phyloP scores from a whole-genome alignment of 768 basidiomycete genomes.

The Lactifluus echinatus region DNA sequence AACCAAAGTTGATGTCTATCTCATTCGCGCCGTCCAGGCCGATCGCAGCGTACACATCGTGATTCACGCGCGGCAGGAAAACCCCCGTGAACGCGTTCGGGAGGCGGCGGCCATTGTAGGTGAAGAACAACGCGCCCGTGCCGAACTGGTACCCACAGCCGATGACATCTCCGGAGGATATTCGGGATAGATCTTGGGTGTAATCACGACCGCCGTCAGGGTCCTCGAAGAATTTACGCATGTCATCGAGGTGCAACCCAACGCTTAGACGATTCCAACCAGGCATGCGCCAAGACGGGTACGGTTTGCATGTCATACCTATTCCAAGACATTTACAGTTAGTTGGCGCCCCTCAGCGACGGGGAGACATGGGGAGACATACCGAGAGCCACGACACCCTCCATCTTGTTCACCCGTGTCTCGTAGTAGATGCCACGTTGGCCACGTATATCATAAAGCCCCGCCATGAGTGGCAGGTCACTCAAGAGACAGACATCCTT shows the following conservation, averaged over 20 bases:
- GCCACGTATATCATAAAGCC: slow-evolving; percentile 47
- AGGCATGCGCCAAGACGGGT: slow-evolving; percentile 56
- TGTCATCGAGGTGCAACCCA: slow-evolving; percentile 60
- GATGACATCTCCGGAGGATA: slow-evolving; percentile 41
- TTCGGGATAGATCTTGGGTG: slow-evolving; percentile 26
- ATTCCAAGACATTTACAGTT: neutral
- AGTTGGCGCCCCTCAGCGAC: neutral
- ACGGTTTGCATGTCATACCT: slow-evolving; percentile 60
- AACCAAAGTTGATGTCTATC: slow-evolving; percentile 60
- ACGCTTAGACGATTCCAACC: slow-evolving; percentile 65
- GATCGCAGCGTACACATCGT: slow-evolving; percentile 58
- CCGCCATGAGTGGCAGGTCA: slow-evolving; percentile 50
- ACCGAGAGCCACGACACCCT: slow-evolving; percentile 56
- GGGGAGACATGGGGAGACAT: slow-evolving; percentile 10
- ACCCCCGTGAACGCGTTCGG: slow-evolving; percentile 50
- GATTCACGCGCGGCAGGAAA: slow-evolving; percentile 41
- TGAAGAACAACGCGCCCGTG: slow-evolving; percentile 49
- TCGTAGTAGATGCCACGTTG: slow-evolving; percentile 60
- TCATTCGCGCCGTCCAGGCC: slow-evolving; percentile 48
- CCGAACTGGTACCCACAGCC: slow-evolving; percentile 59
- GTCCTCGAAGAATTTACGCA: slow-evolving; percentile 67
- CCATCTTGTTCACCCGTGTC: slow-evolving; percentile 46
- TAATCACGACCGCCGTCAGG: slow-evolving; percentile 57
- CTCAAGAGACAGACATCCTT: slow-evolving; percentile 48
- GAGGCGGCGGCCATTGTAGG: slow-evolving; percentile 50